Percentiles rank a stretch among this genome's conserved stretches.
These are phyloP conservation scores for Protomyces inouyei DNA, from an alignment of 1,139 yeast species.

Conservation along the genomic window DNA sequence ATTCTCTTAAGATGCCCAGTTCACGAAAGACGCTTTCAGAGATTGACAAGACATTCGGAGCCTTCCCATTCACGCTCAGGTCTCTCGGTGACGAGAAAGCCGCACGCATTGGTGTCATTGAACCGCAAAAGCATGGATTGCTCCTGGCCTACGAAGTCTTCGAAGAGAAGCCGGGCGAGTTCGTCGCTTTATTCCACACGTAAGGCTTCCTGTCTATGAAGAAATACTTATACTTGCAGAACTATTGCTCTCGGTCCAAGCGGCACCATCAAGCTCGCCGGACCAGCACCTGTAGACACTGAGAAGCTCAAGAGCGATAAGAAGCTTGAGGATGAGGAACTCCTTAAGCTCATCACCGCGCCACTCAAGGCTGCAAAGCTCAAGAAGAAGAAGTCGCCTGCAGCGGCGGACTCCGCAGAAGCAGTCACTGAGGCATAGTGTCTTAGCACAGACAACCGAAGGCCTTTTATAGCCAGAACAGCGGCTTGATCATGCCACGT, in stretches of 20 bases:
- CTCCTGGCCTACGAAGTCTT: constrained; percentile 65
- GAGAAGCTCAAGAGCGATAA: constrained; percentile 57
- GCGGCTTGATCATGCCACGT: too few relatives aligned
- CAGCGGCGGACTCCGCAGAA: constrained; percentile 4
- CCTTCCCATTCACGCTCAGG: constrained; percentile 67
- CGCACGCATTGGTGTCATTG: constrained; percentile 71
- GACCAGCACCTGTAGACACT: constrained; percentile 49
- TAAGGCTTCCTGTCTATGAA: not conserved
- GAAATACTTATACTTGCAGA: constrained; percentile 11
- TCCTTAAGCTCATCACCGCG: constrained; percentile 50
- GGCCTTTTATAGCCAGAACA: too few relatives aligned
- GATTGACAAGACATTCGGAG: constrained; percentile 60
- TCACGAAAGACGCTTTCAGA: constrained; percentile 66
- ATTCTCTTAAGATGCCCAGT: constrained; percentile 67
- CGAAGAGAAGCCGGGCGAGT: constrained; percentile 59
- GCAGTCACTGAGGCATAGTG: too few relatives aligned
- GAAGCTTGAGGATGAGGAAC: constrained; percentile 52
- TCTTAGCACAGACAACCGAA: too few relatives aligned
- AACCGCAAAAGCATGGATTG: constrained; percentile 65
- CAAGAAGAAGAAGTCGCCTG: constrained; percentile 46
- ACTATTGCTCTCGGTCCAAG: constrained; percentile 72
- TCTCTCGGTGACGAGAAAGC: constrained; percentile 64
- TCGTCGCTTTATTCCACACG: constrained; percentile 68
- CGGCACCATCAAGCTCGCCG: constrained; percentile 64
- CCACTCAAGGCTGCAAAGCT: constrained; percentile 56